Base-by-base conservation (phyloP, 495 filamentous ascomycete genomes). In the Penicillium argentinense region DNA sequence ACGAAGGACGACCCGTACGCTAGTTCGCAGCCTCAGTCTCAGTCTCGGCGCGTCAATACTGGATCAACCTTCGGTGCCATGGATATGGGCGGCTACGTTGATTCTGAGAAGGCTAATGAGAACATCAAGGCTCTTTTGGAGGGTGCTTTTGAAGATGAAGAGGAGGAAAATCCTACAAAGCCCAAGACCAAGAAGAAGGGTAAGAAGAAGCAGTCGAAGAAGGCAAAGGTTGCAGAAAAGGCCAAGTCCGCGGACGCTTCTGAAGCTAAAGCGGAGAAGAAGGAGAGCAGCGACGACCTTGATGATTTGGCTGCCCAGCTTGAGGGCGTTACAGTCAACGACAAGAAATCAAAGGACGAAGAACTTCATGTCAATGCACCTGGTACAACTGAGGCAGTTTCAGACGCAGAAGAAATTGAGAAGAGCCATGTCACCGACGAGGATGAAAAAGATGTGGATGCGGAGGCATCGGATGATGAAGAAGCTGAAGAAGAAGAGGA, bases 71-170 rank as follows among this genome's bases (percentile, higher is more conserved):
- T 77, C 44, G 71, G 71, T 6, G 60, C 68, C 4, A 57, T 63
- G 37, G 84, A 89, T 42, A 78, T 79, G 34, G 79, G 80, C 40
- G 69, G 79, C 4, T 95, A 89, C 60, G 83, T 95, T 0, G 88
- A 95, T 56, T 73, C 84, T 0, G 74, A 75, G 19, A 85, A 92
- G 56, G 89, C 91, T 3, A 82, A 83, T 11, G 86, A 88, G 46
- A 88, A 95, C 53, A 83, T 96, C 47, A 95, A 96, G 63, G 89
- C 86, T 23, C 64, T 96, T 12, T 72, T 96, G 3, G 89, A 95
- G 66, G 91, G 91, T 16, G 85, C 85, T 2, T 84, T 96, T 53
- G 91, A 93, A 37, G 89, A 91, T 37, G 86, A 89, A 16, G 85
- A 90, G 30, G 85, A 51, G 4, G 47, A 40, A 29, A 32, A 17